Base-by-base conservation (phyloP, 306 rosid genomes). In the Cicer pinnatifidum region DNA sequence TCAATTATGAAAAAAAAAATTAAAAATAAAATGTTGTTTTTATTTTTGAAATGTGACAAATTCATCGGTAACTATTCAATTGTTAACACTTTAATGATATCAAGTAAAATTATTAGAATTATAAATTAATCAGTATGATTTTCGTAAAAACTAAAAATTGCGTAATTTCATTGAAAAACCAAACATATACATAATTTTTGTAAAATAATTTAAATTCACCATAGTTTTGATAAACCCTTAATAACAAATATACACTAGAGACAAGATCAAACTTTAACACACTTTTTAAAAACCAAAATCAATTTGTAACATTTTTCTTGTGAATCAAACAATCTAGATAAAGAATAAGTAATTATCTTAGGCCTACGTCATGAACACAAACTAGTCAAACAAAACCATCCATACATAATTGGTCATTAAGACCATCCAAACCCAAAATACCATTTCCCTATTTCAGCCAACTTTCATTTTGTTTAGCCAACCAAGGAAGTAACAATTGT, bases 351-450 rank as follows among this genome's bases (percentile, higher is more conserved):
- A 61, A 50, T 13, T 1, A 41, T 50, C 72, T 64, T 35, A 72
- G 45, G 63, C n/a, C 6, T 54, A 72, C 62, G 12, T 73, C 65
- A 73, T 23, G 47, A 48, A 57, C 15, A 13, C 56, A 65, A 47
- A 73, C 12, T 13, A 73, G 83, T 67, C 83, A 80, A 80, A 73
- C 75, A 20, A 50, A 73, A 80, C 56, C 65, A 48, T 73, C 53
- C 40, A 72, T 15, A 64, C 52, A 78, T 11, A 43, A 70, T 38
- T 43, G 6, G 70, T 38, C 78, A 65, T 20, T 56, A 72, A 73
- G 74, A 41, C 15, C 72, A 75, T 38, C 48, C 35, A 75, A 65
- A 37, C 69, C 72, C 73, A 75, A 70, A 69, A 74, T 47, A 44
- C 6, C 5, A 63, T 63, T 71, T 72, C 39, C 39, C 39, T 46